Base-by-base conservation (phyloP, 2,329 filamentous ascomycete genomes). In the Cytospora piceae region DNA sequence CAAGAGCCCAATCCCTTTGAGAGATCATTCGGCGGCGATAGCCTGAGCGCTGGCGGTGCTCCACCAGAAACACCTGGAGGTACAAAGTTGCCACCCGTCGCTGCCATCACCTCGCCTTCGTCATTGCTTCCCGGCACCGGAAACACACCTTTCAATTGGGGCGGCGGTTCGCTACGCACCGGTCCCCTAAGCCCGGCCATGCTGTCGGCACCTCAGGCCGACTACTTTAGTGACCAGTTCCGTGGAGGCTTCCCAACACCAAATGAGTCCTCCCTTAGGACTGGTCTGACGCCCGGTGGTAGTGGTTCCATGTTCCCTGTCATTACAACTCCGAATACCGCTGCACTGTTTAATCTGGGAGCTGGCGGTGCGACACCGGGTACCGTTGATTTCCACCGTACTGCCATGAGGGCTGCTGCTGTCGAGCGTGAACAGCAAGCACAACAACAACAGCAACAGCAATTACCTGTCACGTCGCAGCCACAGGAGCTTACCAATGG, bases 1-100 rank as follows among this genome's bases (percentile, higher is more conserved):
- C 86, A 91, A 76, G 95, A 98, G 81, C 93, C 93, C 67, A 98
- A 99, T 78, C 94, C 95, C 11, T 98, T 99, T 74, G 95, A 98
- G 77, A 92, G 95, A 78, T 97, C 94, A 8, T 99, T 99, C 76
- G 89, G 86, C 68, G 81, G 81, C 63, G 80, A 83, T 57, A 61
- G 58, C n/a, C 60, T 65, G 24, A 58, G 20, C 22, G 55, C 64
- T 27, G 61, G 51, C 42, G 63, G 60, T 27, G 63, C 55, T 32
- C 61, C 61, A 3, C 80, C 87, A 71, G 92, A 96, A 76, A 96
- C 94, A 37, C 93, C 94, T 20, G 91, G 92, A 71, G 90, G 87
- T 70, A 88, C 87, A 66, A 90, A 97, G 73, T 83, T 99, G 69
- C 95, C 95, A 59, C 91, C 94, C 20, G 93, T 98, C 71, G 93